Evolutionary conservation across 495 filamentous ascomycete genomes (phyloP).

Genomic region (Hapsidospora chrysogenum): DNA sequence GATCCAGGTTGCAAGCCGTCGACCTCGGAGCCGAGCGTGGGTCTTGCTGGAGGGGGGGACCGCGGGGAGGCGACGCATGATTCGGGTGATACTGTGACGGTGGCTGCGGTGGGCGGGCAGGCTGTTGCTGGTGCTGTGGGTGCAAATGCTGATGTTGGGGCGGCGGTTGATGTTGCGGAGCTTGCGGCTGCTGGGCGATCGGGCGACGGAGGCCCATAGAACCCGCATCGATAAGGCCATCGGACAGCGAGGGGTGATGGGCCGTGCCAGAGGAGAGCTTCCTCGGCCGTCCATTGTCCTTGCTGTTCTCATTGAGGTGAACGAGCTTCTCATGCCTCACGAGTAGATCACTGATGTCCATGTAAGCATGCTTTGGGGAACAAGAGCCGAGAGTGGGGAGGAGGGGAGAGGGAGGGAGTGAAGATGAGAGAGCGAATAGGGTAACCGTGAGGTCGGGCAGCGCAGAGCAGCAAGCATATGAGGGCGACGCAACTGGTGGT

Average conservation of each 20-base stretch:
- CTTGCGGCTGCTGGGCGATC: slow-evolving; percentile 9
- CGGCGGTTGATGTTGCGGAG: slow-evolving; percentile 4
- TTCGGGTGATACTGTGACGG: slow-evolving; percentile 18
- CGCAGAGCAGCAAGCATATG: too few relatives aligned
- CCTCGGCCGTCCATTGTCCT: slow-evolving; percentile 26
- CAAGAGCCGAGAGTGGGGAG: too few relatives aligned
- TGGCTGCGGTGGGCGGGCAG: not conserved
- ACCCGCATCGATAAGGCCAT: slow-evolving; percentile 23
- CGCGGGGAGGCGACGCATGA: slow-evolving; percentile 17
- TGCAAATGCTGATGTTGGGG: slow-evolving; percentile 2
- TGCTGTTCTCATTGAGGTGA: slow-evolving; percentile 44
- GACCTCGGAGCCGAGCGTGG: slow-evolving; percentile 22
- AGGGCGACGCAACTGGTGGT: too few relatives aligned
- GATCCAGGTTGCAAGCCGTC: slow-evolving; percentile 32
- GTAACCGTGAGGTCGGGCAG: too few relatives aligned
- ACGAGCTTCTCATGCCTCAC: slow-evolving; percentile 60
- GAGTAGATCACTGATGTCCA: slow-evolving; percentile 50
- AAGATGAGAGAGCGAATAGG: not conserved
- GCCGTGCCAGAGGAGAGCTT: slow-evolving; percentile 26
- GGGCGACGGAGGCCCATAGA: slow-evolving; percentile 24
- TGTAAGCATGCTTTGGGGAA: slow-evolving; percentile 23
- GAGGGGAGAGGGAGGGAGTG: slow-evolving; percentile 1
- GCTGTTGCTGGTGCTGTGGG: slow-evolving; percentile 1
- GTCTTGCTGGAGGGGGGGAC: slow-evolving; percentile 20
- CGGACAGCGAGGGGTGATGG: slow-evolving; percentile 16